These are phyloP conservation scores for Fusarium hostae DNA, from an alignment of 2,329 filamentous ascomycete species.

Conservation along the genomic window DNA sequence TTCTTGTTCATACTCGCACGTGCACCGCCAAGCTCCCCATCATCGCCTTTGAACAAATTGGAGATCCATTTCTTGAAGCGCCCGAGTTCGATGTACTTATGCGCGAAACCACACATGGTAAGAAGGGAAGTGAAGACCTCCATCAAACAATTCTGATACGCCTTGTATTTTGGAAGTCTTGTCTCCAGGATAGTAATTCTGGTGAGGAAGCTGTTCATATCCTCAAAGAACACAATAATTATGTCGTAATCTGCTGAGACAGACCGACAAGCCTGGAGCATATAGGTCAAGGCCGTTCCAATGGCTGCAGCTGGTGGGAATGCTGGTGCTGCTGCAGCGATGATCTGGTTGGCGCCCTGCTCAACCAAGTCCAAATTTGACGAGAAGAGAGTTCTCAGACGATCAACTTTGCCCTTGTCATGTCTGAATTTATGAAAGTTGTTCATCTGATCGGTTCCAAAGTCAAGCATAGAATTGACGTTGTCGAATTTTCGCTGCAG, in stretches of 20 bases:
- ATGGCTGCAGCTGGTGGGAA: slow-evolving; percentile 50
- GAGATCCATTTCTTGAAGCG: slow-evolving; percentile 50
- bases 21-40: slow-evolving; percentile 47
- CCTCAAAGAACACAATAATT: slow-evolving; percentile 53
- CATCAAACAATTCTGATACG: slow-evolving; percentile 50
- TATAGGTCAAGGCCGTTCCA: slow-evolving; percentile 48
- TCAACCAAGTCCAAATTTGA: slow-evolving; percentile 47
- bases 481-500: slow-evolving; percentile 46
- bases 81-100: slow-evolving; percentile 49
- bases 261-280: slow-evolving; percentile 46
- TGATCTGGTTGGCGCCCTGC: slow-evolving; percentile 46
- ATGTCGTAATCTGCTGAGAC: slow-evolving; percentile 53
- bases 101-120: slow-evolving; percentile 48
- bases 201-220: slow-evolving; percentile 52
- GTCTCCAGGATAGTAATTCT: slow-evolving; percentile 50
- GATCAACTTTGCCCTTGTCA: slow-evolving; percentile 49
- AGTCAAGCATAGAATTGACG: slow-evolving; percentile 43
- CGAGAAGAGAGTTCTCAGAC: slow-evolving; percentile 45
- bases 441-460: slow-evolving; percentile 46
- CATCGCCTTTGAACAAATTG: slow-evolving; percentile 47
- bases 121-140: slow-evolving; percentile 52
- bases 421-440: slow-evolving; percentile 49
- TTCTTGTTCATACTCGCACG: slow-evolving; percentile 45
- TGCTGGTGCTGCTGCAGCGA: slow-evolving; percentile 44
- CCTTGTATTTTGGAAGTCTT: slow-evolving; percentile 44